Conservation (phyloP, 176 grass and related monocot species). For the Carex littledalei region DNA sequence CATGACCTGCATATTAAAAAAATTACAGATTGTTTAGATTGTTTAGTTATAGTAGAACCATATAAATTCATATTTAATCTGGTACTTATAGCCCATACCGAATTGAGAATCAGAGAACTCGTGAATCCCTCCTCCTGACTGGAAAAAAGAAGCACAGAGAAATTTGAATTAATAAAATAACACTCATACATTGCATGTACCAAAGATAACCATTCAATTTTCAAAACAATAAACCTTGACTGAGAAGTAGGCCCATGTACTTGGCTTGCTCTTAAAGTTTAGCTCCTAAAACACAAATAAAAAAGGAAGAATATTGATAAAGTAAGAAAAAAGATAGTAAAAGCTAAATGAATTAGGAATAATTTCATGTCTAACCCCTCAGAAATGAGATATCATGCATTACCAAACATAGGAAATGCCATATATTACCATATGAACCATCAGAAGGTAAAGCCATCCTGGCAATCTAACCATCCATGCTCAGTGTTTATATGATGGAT, state of each 20-base stretch:
- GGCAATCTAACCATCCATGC: neutral
- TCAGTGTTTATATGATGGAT: neutral
- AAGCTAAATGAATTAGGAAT: neutral
- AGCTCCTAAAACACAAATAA: constrained; percentile 58
- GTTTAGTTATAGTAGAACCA: neutral
- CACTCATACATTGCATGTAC: neutral
- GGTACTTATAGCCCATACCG: constrained; percentile 42
- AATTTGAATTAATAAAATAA: constrained; percentile 17
- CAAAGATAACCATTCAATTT: constrained; percentile 7
- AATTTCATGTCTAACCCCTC: neutral
- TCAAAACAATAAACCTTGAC: constrained; percentile 76
- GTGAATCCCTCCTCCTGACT: constrained; percentile 99
- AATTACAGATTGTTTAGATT: constrained; percentile 19
- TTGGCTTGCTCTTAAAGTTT: constrained; percentile 99
- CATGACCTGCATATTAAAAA: constrained; percentile 56
- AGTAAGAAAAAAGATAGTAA: neutral
- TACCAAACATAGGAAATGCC: neutral
- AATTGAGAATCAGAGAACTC: constrained; percentile 99
- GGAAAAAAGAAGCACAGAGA: constrained; percentile 20
- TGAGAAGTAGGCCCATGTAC: constrained; percentile 97
- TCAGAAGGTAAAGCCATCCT: too few species aligned
- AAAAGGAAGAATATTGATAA: neutral
- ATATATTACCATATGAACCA: too few species aligned
- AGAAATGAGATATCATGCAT: neutral
- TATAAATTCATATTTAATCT: neutral